A percentile compares a stretch with the other conserved stretches of the same genome.
These are phyloP conservation scores for Tolypocladium cylindrosporum DNA, from an alignment of 2,329 filamentous ascomycete species.

Conservation along the genomic window DNA sequence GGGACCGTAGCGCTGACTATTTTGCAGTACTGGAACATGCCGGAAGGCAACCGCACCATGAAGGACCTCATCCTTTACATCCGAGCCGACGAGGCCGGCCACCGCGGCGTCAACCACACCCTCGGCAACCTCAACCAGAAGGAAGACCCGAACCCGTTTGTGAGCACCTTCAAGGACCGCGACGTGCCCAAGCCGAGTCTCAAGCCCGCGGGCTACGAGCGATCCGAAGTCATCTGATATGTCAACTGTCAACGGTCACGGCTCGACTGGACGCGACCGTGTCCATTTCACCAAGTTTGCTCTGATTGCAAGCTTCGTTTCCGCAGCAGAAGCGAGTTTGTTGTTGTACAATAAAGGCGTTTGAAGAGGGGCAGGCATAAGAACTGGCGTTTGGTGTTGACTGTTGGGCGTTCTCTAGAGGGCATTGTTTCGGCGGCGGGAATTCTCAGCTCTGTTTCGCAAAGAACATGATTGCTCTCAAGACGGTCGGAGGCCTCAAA, in stretches of 20 bases:
- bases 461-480: background rate
- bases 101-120: conserved; percentile 93
- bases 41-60: conserved; percentile 73
- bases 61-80: conserved; percentile 80
- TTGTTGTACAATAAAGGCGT: background rate
- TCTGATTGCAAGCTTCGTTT: background rate
- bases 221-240: conserved; percentile 62
- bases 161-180: conserved; percentile 67
- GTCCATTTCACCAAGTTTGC: too few relatives aligned
- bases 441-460: background rate
- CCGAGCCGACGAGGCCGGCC: conserved; percentile 79
- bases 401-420: background rate
- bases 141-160: conserved; percentile 86
- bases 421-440: background rate
- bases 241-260: background rate
- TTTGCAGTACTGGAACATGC: conserved; percentile 78
- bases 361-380: background rate
- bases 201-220: conserved; percentile 69
- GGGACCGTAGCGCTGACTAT: background rate
- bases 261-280: background rate
- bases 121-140: conserved; percentile 78
- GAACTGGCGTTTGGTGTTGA: background rate
- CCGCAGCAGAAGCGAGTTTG: too few relatives aligned
- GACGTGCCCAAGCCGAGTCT: conserved; percentile 55
- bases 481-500: background rate